Evolutionary conservation across 2,329 filamentous ascomycete species (phyloP).

Genomic region (Pseudogymnoascus sp.): DNA sequence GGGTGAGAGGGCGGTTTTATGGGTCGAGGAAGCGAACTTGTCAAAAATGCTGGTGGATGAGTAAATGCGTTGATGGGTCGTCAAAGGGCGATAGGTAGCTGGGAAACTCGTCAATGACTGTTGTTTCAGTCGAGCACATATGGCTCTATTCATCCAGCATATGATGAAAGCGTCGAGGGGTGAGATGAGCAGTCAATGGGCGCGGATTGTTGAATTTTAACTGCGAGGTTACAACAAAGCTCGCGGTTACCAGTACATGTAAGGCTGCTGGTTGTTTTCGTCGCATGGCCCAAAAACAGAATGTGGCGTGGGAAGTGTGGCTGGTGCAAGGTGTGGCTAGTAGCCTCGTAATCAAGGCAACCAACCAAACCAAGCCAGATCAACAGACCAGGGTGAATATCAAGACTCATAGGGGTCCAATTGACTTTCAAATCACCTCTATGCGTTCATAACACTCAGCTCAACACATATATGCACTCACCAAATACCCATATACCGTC

Average conservation of each 20-base stretch:
- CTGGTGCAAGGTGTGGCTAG: background rate
- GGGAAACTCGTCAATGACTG: conserved; percentile 26
- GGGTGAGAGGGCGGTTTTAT: conserved; percentile 13
- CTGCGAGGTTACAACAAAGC: conserved; percentile 2
- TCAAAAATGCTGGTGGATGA: background rate
- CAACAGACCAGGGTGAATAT: background rate
- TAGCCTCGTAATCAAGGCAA: background rate
- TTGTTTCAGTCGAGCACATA: conserved; percentile 23
- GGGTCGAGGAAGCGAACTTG: background rate
- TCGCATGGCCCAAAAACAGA: conserved; percentile 5
- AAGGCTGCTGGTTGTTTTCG: conserved; percentile 6
- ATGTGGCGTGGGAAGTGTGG: background rate
- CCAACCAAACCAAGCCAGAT: background rate
- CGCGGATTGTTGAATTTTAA: background rate
- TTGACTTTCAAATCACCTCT: background rate
- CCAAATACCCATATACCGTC: background rate
- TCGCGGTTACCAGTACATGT: background rate
- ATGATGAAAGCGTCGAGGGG: background rate
- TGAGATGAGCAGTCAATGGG: background rate
- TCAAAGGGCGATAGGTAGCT: conserved; percentile 15
- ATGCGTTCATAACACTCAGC: background rate
- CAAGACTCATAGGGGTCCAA: background rate
- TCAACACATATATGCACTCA: background rate
- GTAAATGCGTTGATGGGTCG: conserved; percentile 7
- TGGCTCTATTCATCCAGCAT: conserved; percentile 27